A percentile compares a stretch with the other conserved stretches of the same genome.
Conservation (phyloP, 768 basidiomycete genomes). For the Lactifluus subvellereus region DNA sequence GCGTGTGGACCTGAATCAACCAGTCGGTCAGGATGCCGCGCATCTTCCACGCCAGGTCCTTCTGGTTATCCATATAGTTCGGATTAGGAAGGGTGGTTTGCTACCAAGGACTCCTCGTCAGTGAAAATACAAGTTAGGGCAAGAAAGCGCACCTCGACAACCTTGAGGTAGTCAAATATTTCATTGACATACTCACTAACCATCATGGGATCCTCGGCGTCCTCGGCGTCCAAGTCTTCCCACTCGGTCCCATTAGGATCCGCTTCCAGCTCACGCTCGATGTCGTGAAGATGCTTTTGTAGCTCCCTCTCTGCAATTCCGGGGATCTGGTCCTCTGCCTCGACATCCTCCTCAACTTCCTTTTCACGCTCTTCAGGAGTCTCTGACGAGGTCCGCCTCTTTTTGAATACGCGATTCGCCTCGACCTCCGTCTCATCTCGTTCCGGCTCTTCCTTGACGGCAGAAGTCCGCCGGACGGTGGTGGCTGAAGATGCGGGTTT, state of each 20-base stretch:
- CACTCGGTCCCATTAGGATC: slow-evolving; percentile 64
- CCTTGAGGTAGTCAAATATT: slow-evolving; percentile 87
- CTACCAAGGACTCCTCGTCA: slow-evolving; percentile 35
- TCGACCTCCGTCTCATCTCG: slow-evolving; percentile 49
- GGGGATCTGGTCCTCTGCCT: slow-evolving; percentile 39
- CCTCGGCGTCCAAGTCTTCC: slow-evolving; percentile 91
- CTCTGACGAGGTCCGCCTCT: slow-evolving; percentile 68
- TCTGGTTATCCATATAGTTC: slow-evolving; percentile 79
- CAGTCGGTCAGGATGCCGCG: slow-evolving; percentile 87
- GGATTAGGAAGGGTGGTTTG: slow-evolving; percentile 72
- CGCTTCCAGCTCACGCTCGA: slow-evolving; percentile 51
- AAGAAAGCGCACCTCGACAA: slow-evolving; percentile 58
- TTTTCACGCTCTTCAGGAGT: slow-evolving; percentile 39
- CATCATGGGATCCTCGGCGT: slow-evolving; percentile 92
- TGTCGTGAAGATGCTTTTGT: slow-evolving; percentile 27
- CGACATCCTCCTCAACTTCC: slow-evolving; percentile 36
- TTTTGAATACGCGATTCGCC: slow-evolving; percentile 58
- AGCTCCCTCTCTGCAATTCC: slow-evolving; percentile 32
- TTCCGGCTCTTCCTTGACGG: slow-evolving; percentile 3
- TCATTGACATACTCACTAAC: slow-evolving; percentile 94
- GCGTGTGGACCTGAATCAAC: slow-evolving; percentile 86
- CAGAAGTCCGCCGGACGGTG: slow-evolving; percentile 3
- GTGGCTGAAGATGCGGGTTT: slow-evolving; percentile 1
- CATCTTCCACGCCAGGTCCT: slow-evolving; percentile 84
- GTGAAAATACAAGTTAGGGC: slow-evolving; percentile 10